Percentiles rank a stretch among this genome's conserved stretches.
Conservation (phyloP, 192 early-diverging fungal genomes). For the Gryganskiella cystojenkinii region DNA sequence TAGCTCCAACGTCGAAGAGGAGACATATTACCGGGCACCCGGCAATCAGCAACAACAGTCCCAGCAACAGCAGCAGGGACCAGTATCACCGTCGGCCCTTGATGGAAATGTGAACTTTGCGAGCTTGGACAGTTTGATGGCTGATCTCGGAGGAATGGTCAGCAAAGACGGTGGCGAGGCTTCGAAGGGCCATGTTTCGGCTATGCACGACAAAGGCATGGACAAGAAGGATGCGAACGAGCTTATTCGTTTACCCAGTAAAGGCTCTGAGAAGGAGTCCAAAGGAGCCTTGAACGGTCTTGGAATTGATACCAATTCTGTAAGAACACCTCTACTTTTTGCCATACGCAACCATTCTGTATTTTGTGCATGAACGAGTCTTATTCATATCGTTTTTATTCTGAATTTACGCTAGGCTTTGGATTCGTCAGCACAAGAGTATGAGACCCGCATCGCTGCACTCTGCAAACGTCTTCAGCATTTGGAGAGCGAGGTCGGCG, state of each 20-base stretch:
- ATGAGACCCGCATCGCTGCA: slow-evolving; percentile 68
- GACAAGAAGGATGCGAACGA: slow-evolving; percentile 10
- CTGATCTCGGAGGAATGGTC: slow-evolving; percentile 76
- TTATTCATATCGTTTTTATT: not conserved
- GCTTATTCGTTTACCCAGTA: slow-evolving; percentile 4
- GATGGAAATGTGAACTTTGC: slow-evolving; percentile 61
- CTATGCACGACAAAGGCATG: slow-evolving; percentile 12
- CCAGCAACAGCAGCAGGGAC: slow-evolving; percentile 16
- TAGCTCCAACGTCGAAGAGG: slow-evolving; percentile 35
- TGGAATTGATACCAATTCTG: slow-evolving; percentile 20
- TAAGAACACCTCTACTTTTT: slow-evolving; percentile 9
- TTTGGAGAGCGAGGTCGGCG: slow-evolving; percentile 70
- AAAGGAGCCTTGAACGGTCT: slow-evolving; percentile 15
- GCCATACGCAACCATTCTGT: too few species aligned
- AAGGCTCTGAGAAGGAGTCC: slow-evolving; percentile 8
- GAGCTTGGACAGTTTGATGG: slow-evolving; percentile 81
- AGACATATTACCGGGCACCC: slow-evolving; percentile 34
- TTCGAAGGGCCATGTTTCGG: not conserved
- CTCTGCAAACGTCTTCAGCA: slow-evolving; percentile 76
- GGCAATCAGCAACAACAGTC: not conserved
- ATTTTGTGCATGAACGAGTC: not conserved
- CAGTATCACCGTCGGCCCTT: slow-evolving; percentile 25
- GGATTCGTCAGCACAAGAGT: slow-evolving; percentile 65
- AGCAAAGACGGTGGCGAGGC: slow-evolving; percentile 43
- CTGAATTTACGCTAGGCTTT: slow-evolving; percentile 27